These are phyloP conservation scores for Eucalyptus shirleyi DNA, from an alignment of 345 rosid species.

Conservation along the genomic window DNA sequence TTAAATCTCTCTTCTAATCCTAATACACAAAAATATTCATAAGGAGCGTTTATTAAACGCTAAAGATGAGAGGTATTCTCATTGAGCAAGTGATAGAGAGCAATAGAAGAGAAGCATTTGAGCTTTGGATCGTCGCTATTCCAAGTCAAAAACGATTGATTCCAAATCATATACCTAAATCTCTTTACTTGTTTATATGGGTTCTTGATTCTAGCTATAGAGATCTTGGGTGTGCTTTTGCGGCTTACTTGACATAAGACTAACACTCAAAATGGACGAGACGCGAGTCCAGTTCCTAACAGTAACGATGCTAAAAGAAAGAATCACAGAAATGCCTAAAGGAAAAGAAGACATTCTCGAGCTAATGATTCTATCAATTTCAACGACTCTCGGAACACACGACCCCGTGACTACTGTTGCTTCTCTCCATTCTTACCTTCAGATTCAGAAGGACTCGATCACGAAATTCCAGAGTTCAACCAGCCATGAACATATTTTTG, in stretches of 20 bases:
- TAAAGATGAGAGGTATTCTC: too few species aligned
- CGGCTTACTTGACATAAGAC: background rate
- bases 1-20: too few species aligned
- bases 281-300: background rate
- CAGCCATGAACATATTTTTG: background rate
- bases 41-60: rapidly evolving
- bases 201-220: too few species aligned
- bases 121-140: too few species aligned
- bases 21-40: too few species aligned
- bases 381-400: background rate
- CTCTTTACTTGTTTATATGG: too few species aligned
- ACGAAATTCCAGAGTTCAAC: background rate
- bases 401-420: background rate
- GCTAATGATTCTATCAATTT: background rate
- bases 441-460: background rate
- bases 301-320: background rate
- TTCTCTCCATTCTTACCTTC: background rate
- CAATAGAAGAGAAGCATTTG: too few species aligned
- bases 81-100: too few species aligned
- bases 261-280: background rate
- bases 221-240: too few species aligned
- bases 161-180: too few species aligned
- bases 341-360: background rate
- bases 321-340: background rate
- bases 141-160: too few species aligned